Conservation (phyloP, 139 green algal species). For the Eudorina sp. region DNA sequence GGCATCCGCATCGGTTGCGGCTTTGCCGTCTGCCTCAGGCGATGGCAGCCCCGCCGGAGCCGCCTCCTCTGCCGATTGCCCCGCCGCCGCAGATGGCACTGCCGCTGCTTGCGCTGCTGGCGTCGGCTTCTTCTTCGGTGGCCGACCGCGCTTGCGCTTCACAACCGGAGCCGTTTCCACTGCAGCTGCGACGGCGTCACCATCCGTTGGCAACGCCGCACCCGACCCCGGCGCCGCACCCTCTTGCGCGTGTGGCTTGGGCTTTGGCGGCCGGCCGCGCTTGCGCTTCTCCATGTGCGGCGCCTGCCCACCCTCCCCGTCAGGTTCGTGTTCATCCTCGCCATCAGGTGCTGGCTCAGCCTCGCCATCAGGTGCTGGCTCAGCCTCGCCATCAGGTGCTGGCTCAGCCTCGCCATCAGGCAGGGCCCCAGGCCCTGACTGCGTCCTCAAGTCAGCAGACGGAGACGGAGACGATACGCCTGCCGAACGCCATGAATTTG, state of each 20-base stretch:
- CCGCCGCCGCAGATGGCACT: neutral
- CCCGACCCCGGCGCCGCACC: neutral
- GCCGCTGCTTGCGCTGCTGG: neutral
- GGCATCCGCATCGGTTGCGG: neutral
- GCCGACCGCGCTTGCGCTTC: conserved; percentile 3
- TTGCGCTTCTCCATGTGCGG: neutral
- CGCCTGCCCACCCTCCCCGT: neutral
- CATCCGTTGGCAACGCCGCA: neutral
- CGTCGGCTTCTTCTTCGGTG: neutral
- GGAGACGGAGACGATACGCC: too few relatives aligned
- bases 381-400: too few relatives aligned
- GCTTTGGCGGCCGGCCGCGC: neutral
- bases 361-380: too few relatives aligned
- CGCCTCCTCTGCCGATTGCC: neutral
- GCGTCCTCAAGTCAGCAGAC: too few relatives aligned
- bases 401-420: too few relatives aligned
- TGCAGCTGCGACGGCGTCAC: too few relatives aligned
- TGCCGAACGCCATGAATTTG: too few relatives aligned
- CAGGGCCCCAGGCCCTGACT: too few relatives aligned
- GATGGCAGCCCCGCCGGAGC: neutral
- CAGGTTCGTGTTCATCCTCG: too few relatives aligned
- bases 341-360: too few relatives aligned
- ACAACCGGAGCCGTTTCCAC: neutral
- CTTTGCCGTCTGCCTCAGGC: neutral
- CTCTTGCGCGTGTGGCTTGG: neutral